Percentiles rank a stretch among this genome's conserved stretches.
Evolutionary conservation across 2,329 filamentous ascomycete genomes (phyloP).

Genomic region (Fusarium dlaminii): DNA sequence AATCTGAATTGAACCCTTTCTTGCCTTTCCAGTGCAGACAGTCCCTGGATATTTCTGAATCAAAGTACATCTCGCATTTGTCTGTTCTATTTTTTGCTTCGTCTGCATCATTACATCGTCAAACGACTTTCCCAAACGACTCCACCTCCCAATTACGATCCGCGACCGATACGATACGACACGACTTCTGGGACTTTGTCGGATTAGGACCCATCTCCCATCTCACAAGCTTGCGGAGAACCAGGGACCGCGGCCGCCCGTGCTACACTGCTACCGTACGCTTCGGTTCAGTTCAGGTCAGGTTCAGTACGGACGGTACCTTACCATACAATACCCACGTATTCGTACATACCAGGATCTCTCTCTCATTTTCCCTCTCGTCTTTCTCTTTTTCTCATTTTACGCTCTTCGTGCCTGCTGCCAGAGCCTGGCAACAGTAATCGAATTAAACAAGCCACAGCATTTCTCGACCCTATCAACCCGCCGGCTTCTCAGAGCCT

Average conservation of each 20-base stretch:
- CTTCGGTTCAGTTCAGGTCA: conserved; percentile 10
- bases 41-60: not conserved
- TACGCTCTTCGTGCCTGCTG: conserved; percentile 17
- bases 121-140: conserved; percentile 12
- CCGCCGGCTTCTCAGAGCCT: not conserved
- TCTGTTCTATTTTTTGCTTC: not conserved
- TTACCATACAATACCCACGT: conserved; percentile 20
- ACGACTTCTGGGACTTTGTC: conserved; percentile 20
- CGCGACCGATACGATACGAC: conserved; percentile 38
- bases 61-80: not conserved
- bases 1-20: not conserved
- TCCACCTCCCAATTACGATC: conserved; percentile 38
- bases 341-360: conserved; percentile 26
- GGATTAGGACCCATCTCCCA: conserved; percentile 21
- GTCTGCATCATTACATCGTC: conserved; percentile 31
- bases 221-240: conserved; percentile 37
- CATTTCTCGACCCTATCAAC: conserved; percentile 20
- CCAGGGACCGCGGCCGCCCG: conserved; percentile 26
- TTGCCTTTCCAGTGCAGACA: not conserved
- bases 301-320: conserved; percentile 6
- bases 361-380: conserved; percentile 1
- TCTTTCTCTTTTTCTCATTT: conserved; percentile 11
- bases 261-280: conserved; percentile 17
- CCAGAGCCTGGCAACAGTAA: conserved; percentile 17
- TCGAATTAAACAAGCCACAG: conserved; percentile 28